These are phyloP conservation scores for Pelargonium fulgidum DNA, from an alignment of 441 rosid genomes.

Conservation along the genomic window DNA sequence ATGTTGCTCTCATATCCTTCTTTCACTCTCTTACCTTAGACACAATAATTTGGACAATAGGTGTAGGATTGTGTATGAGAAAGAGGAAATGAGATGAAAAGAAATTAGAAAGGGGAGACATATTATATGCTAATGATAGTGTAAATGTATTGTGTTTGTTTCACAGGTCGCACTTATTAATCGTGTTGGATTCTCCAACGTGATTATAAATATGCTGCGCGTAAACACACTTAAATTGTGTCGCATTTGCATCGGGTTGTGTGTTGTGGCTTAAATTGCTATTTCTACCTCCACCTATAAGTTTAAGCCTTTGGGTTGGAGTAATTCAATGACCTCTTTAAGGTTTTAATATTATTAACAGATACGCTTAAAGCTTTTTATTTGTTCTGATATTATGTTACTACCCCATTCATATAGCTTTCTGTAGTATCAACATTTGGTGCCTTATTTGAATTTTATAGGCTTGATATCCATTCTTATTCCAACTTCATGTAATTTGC, in stretches of 20 bases:
- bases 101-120: not conserved
- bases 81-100: not conserved
- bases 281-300: not conserved
- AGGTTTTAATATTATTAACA: not conserved
- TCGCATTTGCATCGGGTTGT: not conserved
- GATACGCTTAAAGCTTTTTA: not conserved
- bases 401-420: not conserved
- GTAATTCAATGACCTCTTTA: not conserved
- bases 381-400: not conserved
- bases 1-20: not conserved
- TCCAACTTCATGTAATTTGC: not conserved
- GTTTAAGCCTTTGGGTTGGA: not conserved
- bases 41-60: not conserved
- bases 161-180: not conserved
- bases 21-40: not conserved
- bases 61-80: not conserved
- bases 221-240: not conserved
- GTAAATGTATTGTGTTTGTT: not conserved
- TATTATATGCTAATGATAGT: not conserved
- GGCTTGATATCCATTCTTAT: conserved; percentile 2
- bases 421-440: conserved; percentile 1
- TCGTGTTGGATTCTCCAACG: not conserved
- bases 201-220: not conserved
- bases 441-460: conserved; percentile 2
- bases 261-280: not conserved